Percentiles rank a stretch among this genome's conserved stretches.
phyloP scores from a whole-genome alignment of 805 yeast genomes.

The Nakazawaea peltata region DNA sequence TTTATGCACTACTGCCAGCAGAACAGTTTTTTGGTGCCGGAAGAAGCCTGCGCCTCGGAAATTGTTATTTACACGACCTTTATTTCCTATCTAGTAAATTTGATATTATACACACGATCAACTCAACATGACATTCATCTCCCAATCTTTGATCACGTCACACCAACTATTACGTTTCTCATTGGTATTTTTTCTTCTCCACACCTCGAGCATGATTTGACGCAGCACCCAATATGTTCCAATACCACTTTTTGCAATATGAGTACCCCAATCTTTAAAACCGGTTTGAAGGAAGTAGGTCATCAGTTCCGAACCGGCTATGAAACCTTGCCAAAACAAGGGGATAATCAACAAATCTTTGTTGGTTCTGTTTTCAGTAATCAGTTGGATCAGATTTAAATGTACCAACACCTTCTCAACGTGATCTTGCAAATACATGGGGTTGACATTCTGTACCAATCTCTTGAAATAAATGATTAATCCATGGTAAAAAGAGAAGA shows the following conservation, averaged over 20 bases:
- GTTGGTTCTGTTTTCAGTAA: slow-evolving; percentile 34
- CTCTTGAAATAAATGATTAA: slow-evolving; percentile 65
- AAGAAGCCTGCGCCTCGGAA: no score
- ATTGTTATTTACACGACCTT: no score
- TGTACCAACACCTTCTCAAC: slow-evolving; percentile 57
- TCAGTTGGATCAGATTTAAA: slow-evolving; percentile 49
- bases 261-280: slow-evolving; percentile 68
- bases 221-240: slow-evolving; percentile 86
- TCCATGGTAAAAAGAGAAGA: slow-evolving; percentile 69
- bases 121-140: slow-evolving; percentile 70
- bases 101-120: slow-evolving; percentile 19
- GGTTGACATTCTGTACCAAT: slow-evolving; percentile 46
- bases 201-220: slow-evolving; percentile 78
- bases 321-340: slow-evolving; percentile 82
- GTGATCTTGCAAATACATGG: slow-evolving; percentile 50
- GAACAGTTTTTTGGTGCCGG: no score
- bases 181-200: slow-evolving; percentile 62
- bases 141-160: slow-evolving; percentile 75
- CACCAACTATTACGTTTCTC: slow-evolving; percentile 66
- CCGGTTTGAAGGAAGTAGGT: slow-evolving; percentile 51
- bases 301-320: slow-evolving; percentile 77
- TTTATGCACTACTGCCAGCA: no score
- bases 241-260: slow-evolving; percentile 47
- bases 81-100: not conserved
- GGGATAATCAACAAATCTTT: slow-evolving; percentile 62